A percentile compares a stretch with the other conserved stretches of the same genome.
These are phyloP conservation scores for Rhododendron williamsianum DNA, from an alignment of 148 eudicot species.

Conservation along the genomic window DNA sequence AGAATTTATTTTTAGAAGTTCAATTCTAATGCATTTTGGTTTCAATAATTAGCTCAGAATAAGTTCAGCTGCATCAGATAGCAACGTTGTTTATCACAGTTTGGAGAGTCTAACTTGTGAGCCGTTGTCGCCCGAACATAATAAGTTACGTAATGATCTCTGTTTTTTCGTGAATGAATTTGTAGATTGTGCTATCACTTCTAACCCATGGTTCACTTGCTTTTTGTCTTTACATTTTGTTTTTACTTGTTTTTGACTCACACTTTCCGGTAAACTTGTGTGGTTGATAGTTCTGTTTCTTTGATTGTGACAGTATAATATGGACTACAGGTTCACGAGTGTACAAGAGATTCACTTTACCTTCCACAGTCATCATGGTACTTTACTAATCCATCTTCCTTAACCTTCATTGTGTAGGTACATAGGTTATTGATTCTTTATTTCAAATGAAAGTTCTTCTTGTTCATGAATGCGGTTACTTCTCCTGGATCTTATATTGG, in stretches of 20 bases:
- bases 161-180: neutral
- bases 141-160: neutral
- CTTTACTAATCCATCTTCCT: neutral
- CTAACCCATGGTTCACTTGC: neutral
- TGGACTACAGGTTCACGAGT: conserved; percentile 84
- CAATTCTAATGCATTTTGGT: neutral
- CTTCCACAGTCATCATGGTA: conserved; percentile 73
- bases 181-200: neutral
- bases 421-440: neutral
- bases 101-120: neutral
- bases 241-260: neutral
- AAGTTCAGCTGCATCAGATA: neutral
- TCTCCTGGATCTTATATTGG: neutral
- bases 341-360: conserved; percentile 77
- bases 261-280: neutral
- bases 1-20: neutral
- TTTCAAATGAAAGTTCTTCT: too few species aligned
- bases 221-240: neutral
- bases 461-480: neutral
- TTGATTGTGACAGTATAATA: conserved; percentile 56
- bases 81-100: neutral
- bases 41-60: neutral
- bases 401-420: neutral
- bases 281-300: neutral
- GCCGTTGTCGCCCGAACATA: neutral